Evolutionary conservation across 2,329 filamentous ascomycete species (phyloP).

Genomic region (Zalaria obscura): DNA sequence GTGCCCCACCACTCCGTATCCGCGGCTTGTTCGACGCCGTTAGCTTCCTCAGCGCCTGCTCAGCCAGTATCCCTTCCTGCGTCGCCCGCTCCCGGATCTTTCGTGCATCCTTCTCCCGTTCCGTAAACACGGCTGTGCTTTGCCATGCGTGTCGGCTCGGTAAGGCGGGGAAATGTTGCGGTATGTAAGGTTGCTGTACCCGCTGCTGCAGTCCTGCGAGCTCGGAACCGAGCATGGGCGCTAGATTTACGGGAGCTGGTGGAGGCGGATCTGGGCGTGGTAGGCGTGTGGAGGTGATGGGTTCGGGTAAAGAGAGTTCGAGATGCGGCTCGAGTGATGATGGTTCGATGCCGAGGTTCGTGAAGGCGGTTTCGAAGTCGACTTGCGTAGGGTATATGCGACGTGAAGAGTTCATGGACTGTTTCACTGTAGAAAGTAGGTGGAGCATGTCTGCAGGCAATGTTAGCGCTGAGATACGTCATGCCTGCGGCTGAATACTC

Average conservation of each 20-base stretch:
- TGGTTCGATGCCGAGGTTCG: slow-evolving; percentile 21
- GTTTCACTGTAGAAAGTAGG: slow-evolving; percentile 38
- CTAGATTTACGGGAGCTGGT: slow-evolving; percentile 26
- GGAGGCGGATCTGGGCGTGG: slow-evolving; percentile 25
- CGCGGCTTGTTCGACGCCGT: slow-evolving; percentile 23
- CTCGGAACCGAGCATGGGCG: slow-evolving; percentile 36
- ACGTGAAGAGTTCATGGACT: slow-evolving; percentile 43
- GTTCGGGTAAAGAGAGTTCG: slow-evolving; percentile 18
- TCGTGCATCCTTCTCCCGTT: slow-evolving; percentile 43
- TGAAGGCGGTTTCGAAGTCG: slow-evolving; percentile 42
- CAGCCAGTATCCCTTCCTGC: slow-evolving; percentile 50
- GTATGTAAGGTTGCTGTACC: slow-evolving; percentile 37
- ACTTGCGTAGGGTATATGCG: slow-evolving; percentile 41
- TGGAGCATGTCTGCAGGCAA: slow-evolving; percentile 35
- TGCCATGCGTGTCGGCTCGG: slow-evolving; percentile 52
- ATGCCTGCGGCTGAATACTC: slow-evolving; percentile 16
- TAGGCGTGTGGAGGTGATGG: slow-evolving; percentile 23
- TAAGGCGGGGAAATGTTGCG: slow-evolving; percentile 45
- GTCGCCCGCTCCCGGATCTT: slow-evolving; percentile 48
- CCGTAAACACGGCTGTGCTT: slow-evolving; percentile 42
- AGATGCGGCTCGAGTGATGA: slow-evolving; percentile 27
- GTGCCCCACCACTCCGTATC: neutral
- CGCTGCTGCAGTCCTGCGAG: slow-evolving; percentile 33
- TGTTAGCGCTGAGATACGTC: neutral
- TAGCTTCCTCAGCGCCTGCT: slow-evolving; percentile 49